Conservation (phyloP, 306 rosid genomes). For the Clitoria ternatea region DNA sequence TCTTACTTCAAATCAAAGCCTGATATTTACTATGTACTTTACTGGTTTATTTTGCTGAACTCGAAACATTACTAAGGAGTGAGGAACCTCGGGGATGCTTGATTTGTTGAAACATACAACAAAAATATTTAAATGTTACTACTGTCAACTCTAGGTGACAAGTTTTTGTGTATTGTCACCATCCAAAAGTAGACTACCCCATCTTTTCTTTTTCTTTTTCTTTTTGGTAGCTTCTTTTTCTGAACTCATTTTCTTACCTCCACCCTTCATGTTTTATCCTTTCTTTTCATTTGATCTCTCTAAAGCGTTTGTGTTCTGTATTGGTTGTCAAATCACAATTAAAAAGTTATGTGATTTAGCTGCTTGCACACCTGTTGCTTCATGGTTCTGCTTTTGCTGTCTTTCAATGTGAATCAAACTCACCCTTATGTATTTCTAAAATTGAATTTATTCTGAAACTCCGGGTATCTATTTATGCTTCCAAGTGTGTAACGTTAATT, state of each 20-base stretch:
- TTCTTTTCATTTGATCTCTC: neutral
- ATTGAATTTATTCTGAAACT: neutral
- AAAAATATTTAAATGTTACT: neutral
- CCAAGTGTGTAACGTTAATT: neutral
- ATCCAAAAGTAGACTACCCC: neutral
- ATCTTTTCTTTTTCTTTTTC: neutral
- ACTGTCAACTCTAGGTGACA: neutral
- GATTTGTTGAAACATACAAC: neutral
- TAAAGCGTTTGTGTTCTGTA: neutral
- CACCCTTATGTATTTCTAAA: neutral
- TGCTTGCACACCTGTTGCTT: neutral
- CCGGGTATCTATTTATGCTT: neutral
- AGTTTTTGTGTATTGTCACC: neutral
- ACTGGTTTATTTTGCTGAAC: neutral
- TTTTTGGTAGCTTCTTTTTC: neutral
- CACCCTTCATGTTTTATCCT: neutral
- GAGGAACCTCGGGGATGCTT: neutral
- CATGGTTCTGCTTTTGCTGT: neutral
- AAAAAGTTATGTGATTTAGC: neutral
- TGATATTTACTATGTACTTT: neutral
- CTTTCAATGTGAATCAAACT: neutral
- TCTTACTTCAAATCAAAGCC: neutral
- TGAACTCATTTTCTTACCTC: neutral
- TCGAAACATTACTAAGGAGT: neutral
- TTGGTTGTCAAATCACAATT: neutral